Base-by-base conservation (phyloP, 306 rosid species). In the Dryas drummondii region DNA sequence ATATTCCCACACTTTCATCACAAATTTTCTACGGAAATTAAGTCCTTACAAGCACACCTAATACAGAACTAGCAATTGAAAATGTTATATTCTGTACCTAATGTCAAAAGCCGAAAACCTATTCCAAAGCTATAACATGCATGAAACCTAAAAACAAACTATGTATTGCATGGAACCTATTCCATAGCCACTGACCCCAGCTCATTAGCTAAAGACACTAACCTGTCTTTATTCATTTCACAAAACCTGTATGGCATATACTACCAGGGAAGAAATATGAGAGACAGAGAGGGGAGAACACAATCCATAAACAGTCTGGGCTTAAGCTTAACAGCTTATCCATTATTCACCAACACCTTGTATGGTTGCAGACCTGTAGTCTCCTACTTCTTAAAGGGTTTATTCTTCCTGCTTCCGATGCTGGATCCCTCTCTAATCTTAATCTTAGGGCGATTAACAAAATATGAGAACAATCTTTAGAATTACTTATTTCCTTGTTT, bases 381-480 rank as follows among this genome's bases (percentile, higher is more conserved):
- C 37, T 64, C 49, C 52, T 68, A 79, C 40, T 70, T 70, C 15
- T 76, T 45, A 37, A 75, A 75, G 51, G 84, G 76, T 74, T 63
- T 53, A 44, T 48, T 63, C 55, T 15, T 76, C 48, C 26, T 55
- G 77, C 77, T 76, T 54, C 84, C 71, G 44, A 81, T 26, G 42
- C 78, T 71, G 16, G 81, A 76, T 55, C 77, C 40, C 77, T 71
- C 76, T 26, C 78, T 55, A 56, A 81, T 76, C 66, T 57, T 81
- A 19, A 60, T 11, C 74, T 76, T 81, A 32, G 84, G 4, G 2
- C 74, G 81, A 16, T 63, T 56, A 15, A 81, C 49, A 76, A 70
- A 81, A 49, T 60, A 77, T n/a, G 32, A 48, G 17, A 81, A 81
- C n/a, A 40, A 11, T 67, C 83, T 7, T 79, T 58, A 41, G 7